These are phyloP conservation scores for Stylosanthes scabra DNA, from an alignment of 331 rosid species.

Conservation along the genomic window DNA sequence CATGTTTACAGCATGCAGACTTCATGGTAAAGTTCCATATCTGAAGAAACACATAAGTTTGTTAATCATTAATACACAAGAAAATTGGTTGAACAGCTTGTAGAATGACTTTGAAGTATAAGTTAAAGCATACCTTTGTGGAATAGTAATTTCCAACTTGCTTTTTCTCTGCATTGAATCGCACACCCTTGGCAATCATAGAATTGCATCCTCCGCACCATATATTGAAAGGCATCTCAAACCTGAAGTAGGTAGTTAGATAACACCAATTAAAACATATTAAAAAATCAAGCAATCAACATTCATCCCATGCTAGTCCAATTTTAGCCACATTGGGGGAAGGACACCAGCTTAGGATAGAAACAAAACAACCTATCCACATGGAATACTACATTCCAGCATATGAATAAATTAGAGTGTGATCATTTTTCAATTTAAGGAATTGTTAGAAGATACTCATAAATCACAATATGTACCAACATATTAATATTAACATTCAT, in stretches of 20 bases:
- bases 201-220: slow-evolving; percentile 99
- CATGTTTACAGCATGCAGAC: slow-evolving; percentile 75
- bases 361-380: slow-evolving; percentile 1
- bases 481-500: background rate
- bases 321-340: background rate
- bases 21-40: slow-evolving; percentile 89
- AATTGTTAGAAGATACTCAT: slow-evolving; percentile 7
- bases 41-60: slow-evolving; percentile 45
- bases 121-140: slow-evolving; percentile 67
- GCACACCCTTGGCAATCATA: slow-evolving; percentile 98
- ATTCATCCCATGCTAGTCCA: background rate
- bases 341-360: background rate
- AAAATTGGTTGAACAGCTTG: background rate
- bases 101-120: background rate
- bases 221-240: slow-evolving; percentile 96
- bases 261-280: background rate
- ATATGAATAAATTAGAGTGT: background rate
- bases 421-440: background rate
- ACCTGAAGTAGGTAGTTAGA: slow-evolving; percentile 54
- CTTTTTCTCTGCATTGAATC: slow-evolving; percentile 98
- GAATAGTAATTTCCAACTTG: slow-evolving; percentile 99
- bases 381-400: background rate
- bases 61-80: background rate
- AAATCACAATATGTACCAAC: background rate
- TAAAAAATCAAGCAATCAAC: background rate